Conservation (phyloP, 2,329 filamentous ascomycete species). For the Xylariales sp. region DNA sequence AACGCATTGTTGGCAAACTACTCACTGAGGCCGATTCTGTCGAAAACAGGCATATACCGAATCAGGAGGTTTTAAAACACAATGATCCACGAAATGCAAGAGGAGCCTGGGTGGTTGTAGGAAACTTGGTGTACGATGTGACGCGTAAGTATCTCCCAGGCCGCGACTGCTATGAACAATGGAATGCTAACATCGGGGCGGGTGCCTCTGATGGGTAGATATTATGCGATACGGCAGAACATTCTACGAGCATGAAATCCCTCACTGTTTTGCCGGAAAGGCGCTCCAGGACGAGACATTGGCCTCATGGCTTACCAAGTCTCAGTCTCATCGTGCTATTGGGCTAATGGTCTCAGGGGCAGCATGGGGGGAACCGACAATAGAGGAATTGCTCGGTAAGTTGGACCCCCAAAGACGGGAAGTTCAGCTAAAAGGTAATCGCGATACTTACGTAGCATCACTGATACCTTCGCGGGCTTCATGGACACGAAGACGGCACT, state of each 20-base stretch:
- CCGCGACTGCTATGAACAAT: too few species aligned
- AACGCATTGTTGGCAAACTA: slow-evolving; percentile 11
- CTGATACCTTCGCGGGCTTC: too few species aligned
- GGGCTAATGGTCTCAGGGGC: slow-evolving; percentile 3
- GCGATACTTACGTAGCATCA: too few species aligned
- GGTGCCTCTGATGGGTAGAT: too few species aligned
- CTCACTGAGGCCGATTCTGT: neutral
- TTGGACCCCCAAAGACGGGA: too few species aligned
- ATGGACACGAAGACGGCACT: too few species aligned
- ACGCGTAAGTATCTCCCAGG: slow-evolving; percentile 7
- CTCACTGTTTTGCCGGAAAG: slow-evolving; percentile 2
- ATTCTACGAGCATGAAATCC: slow-evolving; percentile 4
- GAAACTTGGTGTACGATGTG: slow-evolving; percentile 9
- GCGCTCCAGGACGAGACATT: neutral
- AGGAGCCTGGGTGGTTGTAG: slow-evolving; percentile 8
- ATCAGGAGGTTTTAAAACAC: slow-evolving; percentile 9
- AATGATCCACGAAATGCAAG: neutral
- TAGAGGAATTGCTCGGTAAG: too few species aligned
- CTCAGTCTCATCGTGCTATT: slow-evolving; percentile 3
- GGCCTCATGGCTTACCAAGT: neutral
- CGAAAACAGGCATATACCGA: slow-evolving; percentile 6
- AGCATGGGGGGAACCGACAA: neutral
- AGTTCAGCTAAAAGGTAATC: too few species aligned
- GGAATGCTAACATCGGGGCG: too few species aligned
- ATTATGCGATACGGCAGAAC: slow-evolving; percentile 6